Conservation (phyloP, 139 green algal species). For the Chlorella sp. region DNA sequence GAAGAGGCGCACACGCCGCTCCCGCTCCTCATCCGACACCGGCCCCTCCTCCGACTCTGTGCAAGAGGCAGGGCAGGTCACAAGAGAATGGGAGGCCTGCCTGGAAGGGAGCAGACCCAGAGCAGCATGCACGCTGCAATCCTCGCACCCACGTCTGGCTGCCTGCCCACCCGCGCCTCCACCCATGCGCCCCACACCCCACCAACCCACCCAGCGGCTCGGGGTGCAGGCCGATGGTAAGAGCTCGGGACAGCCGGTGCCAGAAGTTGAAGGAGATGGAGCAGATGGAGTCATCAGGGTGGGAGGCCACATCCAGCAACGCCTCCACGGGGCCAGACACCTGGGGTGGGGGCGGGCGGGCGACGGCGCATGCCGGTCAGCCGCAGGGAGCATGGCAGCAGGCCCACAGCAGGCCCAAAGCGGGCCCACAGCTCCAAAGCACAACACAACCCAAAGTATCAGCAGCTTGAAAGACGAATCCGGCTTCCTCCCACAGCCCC, state of each 20-base stretch:
- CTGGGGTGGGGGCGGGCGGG: not conserved
- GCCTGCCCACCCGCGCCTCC: too few relatives aligned
- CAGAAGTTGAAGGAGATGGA: conserved; percentile 95
- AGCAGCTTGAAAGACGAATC: too few relatives aligned
- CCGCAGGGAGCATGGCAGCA: too few relatives aligned
- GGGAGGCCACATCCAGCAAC: conserved; percentile 85
- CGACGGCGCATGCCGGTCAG: too few relatives aligned
- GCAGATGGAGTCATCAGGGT: conserved; percentile 83
- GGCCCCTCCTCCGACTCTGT: conserved; percentile 36
- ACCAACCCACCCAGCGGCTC: conserved; percentile 32
- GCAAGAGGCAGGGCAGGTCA: not conserved
- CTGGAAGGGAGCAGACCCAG: too few relatives aligned
- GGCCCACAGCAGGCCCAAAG: too few relatives aligned
- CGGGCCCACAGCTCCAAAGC: too few relatives aligned
- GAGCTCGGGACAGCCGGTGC: conserved; percentile 71
- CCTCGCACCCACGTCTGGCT: too few relatives aligned
- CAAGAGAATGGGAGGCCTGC: too few relatives aligned
- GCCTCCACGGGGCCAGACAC: conserved; percentile 80
- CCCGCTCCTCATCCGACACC: conserved; percentile 41
- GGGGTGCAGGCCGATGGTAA: conserved; percentile 49
- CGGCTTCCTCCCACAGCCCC: too few relatives aligned
- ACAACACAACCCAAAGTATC: too few relatives aligned
- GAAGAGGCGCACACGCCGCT: conserved; percentile 68
- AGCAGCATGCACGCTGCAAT: too few relatives aligned
- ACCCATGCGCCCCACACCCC: not conserved